Base-by-base conservation (phyloP, 2,329 filamentous ascomycete species). In the Fonsecaea pedrosoi region DNA sequence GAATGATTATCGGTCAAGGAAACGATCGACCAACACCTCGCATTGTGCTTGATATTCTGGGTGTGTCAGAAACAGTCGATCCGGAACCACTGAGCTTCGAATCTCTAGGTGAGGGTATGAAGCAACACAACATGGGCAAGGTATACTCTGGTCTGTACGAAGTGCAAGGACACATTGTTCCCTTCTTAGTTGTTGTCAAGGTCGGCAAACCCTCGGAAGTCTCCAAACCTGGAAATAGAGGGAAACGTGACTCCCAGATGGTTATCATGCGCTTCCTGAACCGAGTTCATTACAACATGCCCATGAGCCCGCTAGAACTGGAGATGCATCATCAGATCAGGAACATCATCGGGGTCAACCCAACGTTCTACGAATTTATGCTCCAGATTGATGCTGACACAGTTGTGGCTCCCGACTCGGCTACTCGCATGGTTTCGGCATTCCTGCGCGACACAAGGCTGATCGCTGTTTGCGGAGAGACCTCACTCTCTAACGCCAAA, bases 101-200 rank as follows among this genome's bases (percentile, higher is more conserved):
- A 78, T 94, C 92, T 76, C 86, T 99, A 40, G 95, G 95, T 66
- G 94, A 98, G 80, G 95, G 95, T 77, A 87, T 91, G 81, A 97
- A 96, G 82, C 95, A 98, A 79, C 95, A 98, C 84, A 99, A 99
- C 80, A 98, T 98, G 94, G 95, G 92, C 79, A 99, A 99, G 81
- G 89, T 97, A 71, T 99, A 99, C 81, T 97, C 95, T 21, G 95
- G 95, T 75, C 84, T 99, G 4, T 99, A 99, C 78, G 95, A 99
- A 80, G 94, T 97, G 6, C 92, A 97, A 76, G 95, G 95, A 70
- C 94, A 99, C 77, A 98, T 99, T 72, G 95, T 99, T 54, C 95
- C 95, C 25, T 99, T 97, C 87, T 78, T 99, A 78, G 95, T 99
- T 60, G 85, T 99, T 54, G 94, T 98, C 80, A 99, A 99, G 85